Evolutionary conservation across 805 yeast species (phyloP).

Genomic region (Ascoidea asiatica): DNA sequence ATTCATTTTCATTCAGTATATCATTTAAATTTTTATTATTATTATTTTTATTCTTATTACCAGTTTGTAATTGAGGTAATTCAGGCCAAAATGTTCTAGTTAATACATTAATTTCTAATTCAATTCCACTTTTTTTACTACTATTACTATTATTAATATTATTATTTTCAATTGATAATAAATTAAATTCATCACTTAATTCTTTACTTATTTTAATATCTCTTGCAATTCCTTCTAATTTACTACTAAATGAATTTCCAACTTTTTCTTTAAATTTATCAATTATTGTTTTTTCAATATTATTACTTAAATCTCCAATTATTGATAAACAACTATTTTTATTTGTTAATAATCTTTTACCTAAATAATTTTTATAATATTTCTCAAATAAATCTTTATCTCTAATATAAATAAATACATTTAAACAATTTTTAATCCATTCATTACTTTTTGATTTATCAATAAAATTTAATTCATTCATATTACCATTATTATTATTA

Average conservation of each 20-base stretch:
- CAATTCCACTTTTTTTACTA: constrained; percentile 19
- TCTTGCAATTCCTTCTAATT: constrained; percentile 75
- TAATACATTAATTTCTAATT: constrained; percentile 37
- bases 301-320: constrained; percentile 26
- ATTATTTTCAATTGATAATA: too few species aligned
- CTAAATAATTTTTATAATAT: constrained; percentile 74
- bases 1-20: too few species aligned
- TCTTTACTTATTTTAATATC: constrained; percentile 56
- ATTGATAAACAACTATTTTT: constrained; percentile 16
- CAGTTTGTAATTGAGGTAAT: too few species aligned
- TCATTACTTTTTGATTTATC: not conserved
- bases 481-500: not conserved
- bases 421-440: constrained; percentile 30
- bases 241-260: constrained; percentile 68
- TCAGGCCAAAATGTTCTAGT: constrained; percentile 65
- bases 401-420: constrained; percentile 50
- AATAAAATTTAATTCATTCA: not conserved
- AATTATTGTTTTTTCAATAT: constrained; percentile 58
- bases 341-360: constrained; percentile 55
- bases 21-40: too few species aligned
- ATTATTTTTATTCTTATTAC: too few species aligned
- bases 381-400: constrained; percentile 84
- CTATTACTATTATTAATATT: constrained; percentile 12
- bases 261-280: constrained; percentile 58
- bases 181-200: constrained; percentile 27